Base-by-base conservation (phyloP, 192 early-diverging fungal species). In the Coemansia sp. region DNA sequence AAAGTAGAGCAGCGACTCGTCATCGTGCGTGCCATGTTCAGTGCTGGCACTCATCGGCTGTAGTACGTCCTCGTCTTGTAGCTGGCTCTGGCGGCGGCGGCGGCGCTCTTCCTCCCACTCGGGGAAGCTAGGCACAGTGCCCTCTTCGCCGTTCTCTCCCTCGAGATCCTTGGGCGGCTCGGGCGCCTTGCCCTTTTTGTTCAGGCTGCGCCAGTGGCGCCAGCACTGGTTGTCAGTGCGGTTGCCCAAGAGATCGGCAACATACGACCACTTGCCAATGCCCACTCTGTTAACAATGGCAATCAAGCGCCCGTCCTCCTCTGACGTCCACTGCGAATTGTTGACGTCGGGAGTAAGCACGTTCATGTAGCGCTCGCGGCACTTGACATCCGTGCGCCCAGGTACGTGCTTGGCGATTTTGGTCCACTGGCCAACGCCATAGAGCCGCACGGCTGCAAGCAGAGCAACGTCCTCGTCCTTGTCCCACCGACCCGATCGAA, bases 331-430 rank as follows among this genome's bases (percentile, higher is more conserved):
- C 35, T 85, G 84, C 57, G 84, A 79, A 38, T 84, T 78, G 42
- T 89, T 86, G 26, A 94, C 66, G 4, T 62, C 63, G 9, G 89
- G 88, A 26, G 84, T 74, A 40, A 92, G 72, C 8, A 90, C 82
- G 70, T 94, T 92, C 71, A 86, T 77, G 76, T 89, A 94, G 67
- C 92, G 80, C 67, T 94, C 92, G 53, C 92, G 85, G 60, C 91
- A 92, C 67, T 94, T 89, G 42, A 91, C 86, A 69, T 94, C 92
- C 1, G 90, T 94, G 59, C 91, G 76, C 13, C 90, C 90, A 2
- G 80, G 87, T 26, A 92, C 86, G 63, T 90, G 86, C 68, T 89
- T 84, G 63, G 88, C 86, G 39, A 94, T 81, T 55, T 88, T 89
- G n/a, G 76, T 76, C 92, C 92, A 94, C 53, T 89, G 83, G 9